These are phyloP conservation scores for Porpolomopsis calyptriformis DNA, from an alignment of 768 basidiomycete species.

Conservation along the genomic window DNA sequence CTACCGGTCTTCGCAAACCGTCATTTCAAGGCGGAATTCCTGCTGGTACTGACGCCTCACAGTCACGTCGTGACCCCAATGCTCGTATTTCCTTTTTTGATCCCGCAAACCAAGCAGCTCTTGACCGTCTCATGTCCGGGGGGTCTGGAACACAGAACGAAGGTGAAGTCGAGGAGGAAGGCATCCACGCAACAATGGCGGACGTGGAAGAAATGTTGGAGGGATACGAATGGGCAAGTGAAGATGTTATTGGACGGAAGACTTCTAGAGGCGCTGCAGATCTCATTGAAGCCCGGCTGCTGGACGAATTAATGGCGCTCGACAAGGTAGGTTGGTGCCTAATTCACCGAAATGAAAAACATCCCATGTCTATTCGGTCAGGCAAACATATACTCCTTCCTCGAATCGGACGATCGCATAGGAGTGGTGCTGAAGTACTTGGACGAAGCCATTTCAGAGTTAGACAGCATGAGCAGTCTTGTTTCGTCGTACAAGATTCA, in stretches of 20 bases:
- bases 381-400: slow-evolving; percentile 96
- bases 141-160: slow-evolving; percentile 33
- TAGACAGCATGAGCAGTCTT: slow-evolving; percentile 82
- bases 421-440: slow-evolving; percentile 75
- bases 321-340: slow-evolving; percentile 58
- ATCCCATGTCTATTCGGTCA: slow-evolving; percentile 21
- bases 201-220: slow-evolving; percentile 99
- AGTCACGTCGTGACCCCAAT: slow-evolving; percentile 48
- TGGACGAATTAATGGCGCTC: slow-evolving; percentile 84
- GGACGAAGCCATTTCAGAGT: slow-evolving; percentile 79
- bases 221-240: slow-evolving; percentile 93
- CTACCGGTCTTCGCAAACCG: slow-evolving; percentile 19
- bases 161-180: slow-evolving; percentile 57
- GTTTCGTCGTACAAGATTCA: slow-evolving; percentile 95
- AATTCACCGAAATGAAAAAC: slow-evolving; percentile 1
- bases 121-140: slow-evolving; percentile 58
- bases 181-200: slow-evolving; percentile 68
- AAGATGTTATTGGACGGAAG: slow-evolving; percentile 58
- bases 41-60: slow-evolving; percentile 23
- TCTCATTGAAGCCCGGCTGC: slow-evolving; percentile 78
- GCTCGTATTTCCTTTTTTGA: slow-evolving; percentile 77
- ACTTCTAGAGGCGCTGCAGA: slow-evolving; percentile 70
- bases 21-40: slow-evolving; percentile 19
- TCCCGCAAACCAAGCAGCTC: slow-evolving; percentile 59
- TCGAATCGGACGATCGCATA: slow-evolving; percentile 92